Evolutionary conservation across 164 flowering plant genomes (phyloP).

Genomic region (Vitis rotundifolia): DNA sequence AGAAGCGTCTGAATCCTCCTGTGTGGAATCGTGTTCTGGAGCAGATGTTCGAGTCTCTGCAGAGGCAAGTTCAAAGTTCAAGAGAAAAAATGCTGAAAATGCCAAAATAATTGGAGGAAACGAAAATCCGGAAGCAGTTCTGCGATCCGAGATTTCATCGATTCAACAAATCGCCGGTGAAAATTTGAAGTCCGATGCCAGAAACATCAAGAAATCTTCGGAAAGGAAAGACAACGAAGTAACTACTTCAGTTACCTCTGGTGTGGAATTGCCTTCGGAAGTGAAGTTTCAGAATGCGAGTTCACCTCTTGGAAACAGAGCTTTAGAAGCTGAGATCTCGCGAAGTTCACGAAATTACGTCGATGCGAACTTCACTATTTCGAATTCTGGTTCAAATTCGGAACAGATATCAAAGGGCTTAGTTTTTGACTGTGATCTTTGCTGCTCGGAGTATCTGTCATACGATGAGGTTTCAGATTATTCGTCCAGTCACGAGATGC

Average conservation of each 20-base stretch:
- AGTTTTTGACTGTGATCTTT: conserved; percentile 37
- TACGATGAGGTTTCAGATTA: conserved; percentile 33
- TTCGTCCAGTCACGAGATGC: conserved; percentile 33
- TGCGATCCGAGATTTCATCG: conserved; percentile 36
- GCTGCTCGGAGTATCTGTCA: conserved; percentile 40
- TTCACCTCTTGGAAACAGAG: conserved; percentile 14
- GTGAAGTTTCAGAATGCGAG: neutral
- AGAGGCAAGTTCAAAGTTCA: conserved; percentile 14
- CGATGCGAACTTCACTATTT: conserved; percentile 9
- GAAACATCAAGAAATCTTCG: conserved; percentile 11
- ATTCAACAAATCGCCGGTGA: conserved; percentile 17
- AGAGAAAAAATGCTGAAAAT: conserved; percentile 4
- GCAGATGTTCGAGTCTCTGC: conserved; percentile 12
- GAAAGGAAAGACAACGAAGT: conserved; percentile 19
- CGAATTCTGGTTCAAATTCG: conserved; percentile 23
- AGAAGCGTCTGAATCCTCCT: conserved; percentile 27
- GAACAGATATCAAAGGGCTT: conserved; percentile 18
- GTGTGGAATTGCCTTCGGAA: conserved; percentile 25
- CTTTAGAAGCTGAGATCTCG: conserved; percentile 14
- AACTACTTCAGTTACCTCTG: conserved; percentile 19
- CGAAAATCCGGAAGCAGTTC: conserved; percentile 21
- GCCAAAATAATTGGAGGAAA: conserved; percentile 14
- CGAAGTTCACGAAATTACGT: conserved; percentile 13
- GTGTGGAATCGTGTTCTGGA: conserved; percentile 24
- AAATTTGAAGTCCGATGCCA: neutral